Conservation (phyloP, 140 eudicot genomes). For the Erigeron philadelphicus region DNA sequence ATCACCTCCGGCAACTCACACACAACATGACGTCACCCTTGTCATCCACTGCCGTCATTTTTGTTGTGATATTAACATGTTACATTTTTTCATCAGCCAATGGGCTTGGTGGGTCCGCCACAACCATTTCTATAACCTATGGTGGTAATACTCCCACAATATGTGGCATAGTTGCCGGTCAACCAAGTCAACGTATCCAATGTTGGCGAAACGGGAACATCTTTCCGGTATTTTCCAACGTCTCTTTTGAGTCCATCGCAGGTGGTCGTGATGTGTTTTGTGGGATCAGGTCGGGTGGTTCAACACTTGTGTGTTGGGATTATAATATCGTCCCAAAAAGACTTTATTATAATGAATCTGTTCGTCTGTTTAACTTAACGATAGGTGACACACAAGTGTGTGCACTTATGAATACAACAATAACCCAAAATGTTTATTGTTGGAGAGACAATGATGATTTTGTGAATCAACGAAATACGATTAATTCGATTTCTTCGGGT, state of each 20-base stretch:
- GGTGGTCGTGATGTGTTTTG: slow-evolving; percentile 69
- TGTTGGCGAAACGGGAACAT: slow-evolving; percentile 47
- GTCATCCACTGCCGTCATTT: slow-evolving; percentile 29
- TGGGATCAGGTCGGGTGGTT: slow-evolving; percentile 71
- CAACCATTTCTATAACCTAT: slow-evolving; percentile 63
- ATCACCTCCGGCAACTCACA: slow-evolving; percentile 27
- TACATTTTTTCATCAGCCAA: slow-evolving; percentile 20
- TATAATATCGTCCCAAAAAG: slow-evolving; percentile 36
- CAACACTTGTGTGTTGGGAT: slow-evolving; percentile 62
- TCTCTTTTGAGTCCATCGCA: slow-evolving; percentile 64
- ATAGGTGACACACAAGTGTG: slow-evolving; percentile 55
- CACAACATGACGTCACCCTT: slow-evolving; percentile 41
- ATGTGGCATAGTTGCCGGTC: slow-evolving; percentile 64
- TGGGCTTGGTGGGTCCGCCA: slow-evolving; percentile 63
- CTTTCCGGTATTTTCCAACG: slow-evolving; percentile 27
- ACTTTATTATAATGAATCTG: slow-evolving; percentile 31
- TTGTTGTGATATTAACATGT: slow-evolving; percentile 2
- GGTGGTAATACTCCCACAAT: slow-evolving; percentile 42
- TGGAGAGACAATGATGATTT: slow-evolving; percentile 25
- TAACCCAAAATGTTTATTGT: slow-evolving; percentile 23
- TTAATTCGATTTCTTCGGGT: slow-evolving; percentile 43
- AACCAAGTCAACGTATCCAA: slow-evolving; percentile 44
- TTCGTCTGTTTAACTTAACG: slow-evolving; percentile 30
- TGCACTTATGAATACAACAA: slow-evolving; percentile 25
- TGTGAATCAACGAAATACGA: slow-evolving; percentile 4